Evolutionary conservation across 345 rosid species (phyloP).

Genomic region (Lepidium africanum): DNA sequence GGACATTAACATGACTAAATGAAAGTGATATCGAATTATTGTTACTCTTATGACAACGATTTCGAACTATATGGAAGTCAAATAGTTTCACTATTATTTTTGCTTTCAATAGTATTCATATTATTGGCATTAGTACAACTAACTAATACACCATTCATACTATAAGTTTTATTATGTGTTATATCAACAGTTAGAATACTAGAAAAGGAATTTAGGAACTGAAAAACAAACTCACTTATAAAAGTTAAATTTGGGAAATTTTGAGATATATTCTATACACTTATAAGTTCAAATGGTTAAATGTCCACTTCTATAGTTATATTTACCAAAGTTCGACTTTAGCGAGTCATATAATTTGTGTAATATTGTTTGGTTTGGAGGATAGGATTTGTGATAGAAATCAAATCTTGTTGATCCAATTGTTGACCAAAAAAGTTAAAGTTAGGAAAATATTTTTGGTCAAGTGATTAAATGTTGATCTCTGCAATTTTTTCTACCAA

Average conservation of each 20-base stretch:
- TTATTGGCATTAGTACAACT: neutral
- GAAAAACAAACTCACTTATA: neutral
- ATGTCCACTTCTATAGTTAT: too few relatives aligned
- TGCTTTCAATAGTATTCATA: neutral
- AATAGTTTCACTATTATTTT: neutral
- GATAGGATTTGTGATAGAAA: too few relatives aligned
- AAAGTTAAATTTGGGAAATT: neutral
- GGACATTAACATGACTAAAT: constrained; percentile 5
- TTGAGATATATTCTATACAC: too few relatives aligned
- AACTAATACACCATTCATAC: neutral
- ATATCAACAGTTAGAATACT: neutral
- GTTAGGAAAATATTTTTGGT: too few relatives aligned
- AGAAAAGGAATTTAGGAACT: neutral
- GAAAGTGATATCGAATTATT: constrained; percentile 1
- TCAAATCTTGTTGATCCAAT: too few relatives aligned
- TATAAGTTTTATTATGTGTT: neutral
- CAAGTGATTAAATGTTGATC: too few relatives aligned
- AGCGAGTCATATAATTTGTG: too few relatives aligned
- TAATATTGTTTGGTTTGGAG: too few relatives aligned
- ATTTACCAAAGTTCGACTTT: too few relatives aligned
- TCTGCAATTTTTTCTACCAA: too few relatives aligned
- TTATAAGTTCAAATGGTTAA: too few relatives aligned
- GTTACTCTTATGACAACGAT: neutral
- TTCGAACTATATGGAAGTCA: constrained; percentile 8
- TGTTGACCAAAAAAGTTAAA: too few relatives aligned